Evolutionary conservation across 2,329 filamentous ascomycete genomes (phyloP).

Genomic region (Akanthomyces dipterigenus): DNA sequence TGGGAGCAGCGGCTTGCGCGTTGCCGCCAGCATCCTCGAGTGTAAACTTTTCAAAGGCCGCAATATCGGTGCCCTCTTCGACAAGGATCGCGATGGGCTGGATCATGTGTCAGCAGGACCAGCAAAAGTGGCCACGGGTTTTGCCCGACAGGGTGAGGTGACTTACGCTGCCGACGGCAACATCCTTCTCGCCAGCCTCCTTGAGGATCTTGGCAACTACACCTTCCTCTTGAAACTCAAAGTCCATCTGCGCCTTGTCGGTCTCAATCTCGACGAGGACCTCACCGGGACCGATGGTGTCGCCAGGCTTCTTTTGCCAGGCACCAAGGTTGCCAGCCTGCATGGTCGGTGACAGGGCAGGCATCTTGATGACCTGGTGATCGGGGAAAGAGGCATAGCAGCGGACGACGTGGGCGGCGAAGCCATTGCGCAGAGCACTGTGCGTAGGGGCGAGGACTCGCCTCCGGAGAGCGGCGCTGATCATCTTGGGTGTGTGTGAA

Average conservation of each 20-base stretch:
- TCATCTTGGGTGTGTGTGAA: conserved; percentile 36
- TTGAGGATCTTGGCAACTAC: conserved; percentile 90
- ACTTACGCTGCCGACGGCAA: conserved; percentile 87
- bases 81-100: conserved; percentile 95
- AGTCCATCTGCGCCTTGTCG: conserved; percentile 99
- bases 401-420: conserved; percentile 51
- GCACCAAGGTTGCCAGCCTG: conserved; percentile 89
- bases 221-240: conserved; percentile 98
- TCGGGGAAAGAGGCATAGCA: conserved; percentile 81
- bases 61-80: conserved; percentile 81
- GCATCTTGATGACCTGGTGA: conserved; percentile 96
- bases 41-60: conserved; percentile 83
- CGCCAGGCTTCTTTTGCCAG: conserved; percentile 97
- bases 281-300: conserved; percentile 80
- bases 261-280: conserved; percentile 98
- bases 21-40: conserved; percentile 87
- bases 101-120: not conserved
- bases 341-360: conserved; percentile 96
- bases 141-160: conserved; percentile 4
- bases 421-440: conserved; percentile 43
- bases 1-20: conserved; percentile 54
- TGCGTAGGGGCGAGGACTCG: conserved; percentile 48
- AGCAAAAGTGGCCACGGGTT: not conserved
- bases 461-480: conserved; percentile 58
- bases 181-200: conserved; percentile 87